Conservation (phyloP, 441 rosid genomes). For the Corymbia calophylla region DNA sequence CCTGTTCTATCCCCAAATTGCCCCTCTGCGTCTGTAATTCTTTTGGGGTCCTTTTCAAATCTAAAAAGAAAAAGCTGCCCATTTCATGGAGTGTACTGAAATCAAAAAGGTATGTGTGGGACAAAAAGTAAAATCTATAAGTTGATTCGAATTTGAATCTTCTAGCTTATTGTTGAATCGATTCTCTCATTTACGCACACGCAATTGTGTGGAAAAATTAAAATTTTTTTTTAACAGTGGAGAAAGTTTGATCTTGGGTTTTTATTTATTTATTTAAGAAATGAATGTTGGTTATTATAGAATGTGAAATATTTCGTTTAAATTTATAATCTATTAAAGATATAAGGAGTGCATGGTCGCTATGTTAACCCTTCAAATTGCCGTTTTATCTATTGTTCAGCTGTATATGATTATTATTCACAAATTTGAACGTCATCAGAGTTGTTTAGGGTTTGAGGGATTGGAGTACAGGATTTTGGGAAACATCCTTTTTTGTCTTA, state of each 20-base stretch:
- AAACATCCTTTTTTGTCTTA: neutral
- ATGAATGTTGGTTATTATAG: rapidly evolving
- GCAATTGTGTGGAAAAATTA: neutral
- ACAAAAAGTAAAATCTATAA: too few species aligned
- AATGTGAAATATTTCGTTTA: neutral
- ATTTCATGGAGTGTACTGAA: too few species aligned
- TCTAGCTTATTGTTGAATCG: neutral
- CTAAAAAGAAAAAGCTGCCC: too few species aligned
- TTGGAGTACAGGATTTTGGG: neutral
- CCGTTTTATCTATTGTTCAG: neutral
- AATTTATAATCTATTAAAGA: neutral
- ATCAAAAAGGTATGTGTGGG: too few species aligned
- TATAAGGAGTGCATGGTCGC: neutral
- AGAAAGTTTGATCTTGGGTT: neutral
- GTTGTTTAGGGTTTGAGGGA: neutral
- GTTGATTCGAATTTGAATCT: neutral
- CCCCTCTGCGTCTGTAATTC: neutral
- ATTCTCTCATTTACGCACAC: neutral
- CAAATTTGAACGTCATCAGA: neutral
- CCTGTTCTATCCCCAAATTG: neutral
- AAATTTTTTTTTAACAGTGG: neutral
- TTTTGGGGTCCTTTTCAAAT: too few species aligned
- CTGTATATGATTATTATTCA: neutral
- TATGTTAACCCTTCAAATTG: neutral
- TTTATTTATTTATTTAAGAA: neutral